A percentile compares a stretch with the other conserved stretches of the same genome.
Evolutionary conservation across 768 basidiomycete genomes (phyloP).

Genomic region (Russula sp.): DNA sequence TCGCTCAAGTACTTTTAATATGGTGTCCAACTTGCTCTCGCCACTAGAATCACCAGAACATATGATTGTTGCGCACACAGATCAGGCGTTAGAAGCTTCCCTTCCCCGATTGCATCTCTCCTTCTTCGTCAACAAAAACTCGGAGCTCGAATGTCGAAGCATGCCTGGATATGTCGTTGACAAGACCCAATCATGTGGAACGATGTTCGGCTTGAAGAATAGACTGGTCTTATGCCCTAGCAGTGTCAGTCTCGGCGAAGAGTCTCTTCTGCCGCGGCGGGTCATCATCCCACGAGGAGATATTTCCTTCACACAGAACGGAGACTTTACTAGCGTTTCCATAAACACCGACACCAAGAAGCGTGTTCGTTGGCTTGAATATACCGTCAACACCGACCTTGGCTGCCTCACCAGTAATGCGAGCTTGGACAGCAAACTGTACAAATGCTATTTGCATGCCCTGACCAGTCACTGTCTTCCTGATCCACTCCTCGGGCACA

Average conservation of each 20-base stretch:
- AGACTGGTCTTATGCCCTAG: not conserved
- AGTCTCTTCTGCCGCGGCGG: not conserved
- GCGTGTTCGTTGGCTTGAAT: constrained; percentile 28
- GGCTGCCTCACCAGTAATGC: too few relatives aligned
- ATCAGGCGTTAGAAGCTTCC: not conserved
- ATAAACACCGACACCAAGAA: not conserved
- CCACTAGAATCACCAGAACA: too few relatives aligned
- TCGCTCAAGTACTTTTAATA: not conserved
- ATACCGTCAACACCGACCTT: constrained; percentile 28
- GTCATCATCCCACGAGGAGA: too few relatives aligned
- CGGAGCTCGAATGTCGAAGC: too few relatives aligned
- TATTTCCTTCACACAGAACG: not conserved
- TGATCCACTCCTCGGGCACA: too few relatives aligned
- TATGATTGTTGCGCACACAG: not conserved
- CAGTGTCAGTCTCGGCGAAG: not conserved
- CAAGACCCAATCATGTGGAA: constrained; percentile 30
- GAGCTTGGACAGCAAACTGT: too few relatives aligned
- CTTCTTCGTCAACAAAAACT: too few relatives aligned
- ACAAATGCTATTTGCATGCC: too few relatives aligned
- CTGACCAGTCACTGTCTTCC: too few relatives aligned
- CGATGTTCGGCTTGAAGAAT: constrained; percentile 40
- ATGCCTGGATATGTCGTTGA: too few relatives aligned
- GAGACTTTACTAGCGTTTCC: constrained; percentile 4
- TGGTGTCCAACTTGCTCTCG: not conserved
- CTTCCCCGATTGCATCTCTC: too few relatives aligned